phyloP scores from a whole-genome alignment of 768 basidiomycete species.

The Suillus subalutaceus region DNA sequence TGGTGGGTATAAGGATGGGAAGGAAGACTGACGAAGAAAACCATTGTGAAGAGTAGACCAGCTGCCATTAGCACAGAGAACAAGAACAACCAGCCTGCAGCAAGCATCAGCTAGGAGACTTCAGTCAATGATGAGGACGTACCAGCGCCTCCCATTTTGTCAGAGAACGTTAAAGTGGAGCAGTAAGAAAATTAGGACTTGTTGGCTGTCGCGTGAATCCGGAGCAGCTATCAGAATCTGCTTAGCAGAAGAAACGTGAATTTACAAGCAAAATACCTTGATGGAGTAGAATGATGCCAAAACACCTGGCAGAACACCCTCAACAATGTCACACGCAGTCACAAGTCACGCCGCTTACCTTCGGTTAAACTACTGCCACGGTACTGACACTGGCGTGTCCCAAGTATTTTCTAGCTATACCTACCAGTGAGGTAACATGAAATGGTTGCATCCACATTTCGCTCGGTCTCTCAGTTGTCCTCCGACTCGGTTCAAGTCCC shows the following conservation, averaged over 20 bases:
- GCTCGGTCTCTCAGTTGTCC: no score
- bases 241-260: background rate
- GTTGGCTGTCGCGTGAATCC: conserved; percentile 1
- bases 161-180: background rate
- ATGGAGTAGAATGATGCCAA: background rate
- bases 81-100: conserved; percentile 91
- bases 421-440: no score
- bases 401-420: no score
- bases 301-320: background rate
- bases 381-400: no score
- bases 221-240: background rate
- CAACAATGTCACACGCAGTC: background rate
- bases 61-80: conserved; percentile 96
- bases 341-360: background rate
- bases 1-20: background rate
- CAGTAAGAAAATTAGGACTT: conserved; percentile 8
- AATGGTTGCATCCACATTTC: no score
- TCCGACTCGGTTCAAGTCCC: no score
- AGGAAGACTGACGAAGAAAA: conserved; percentile 86
- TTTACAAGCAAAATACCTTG: background rate
- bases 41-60: conserved; percentile 95
- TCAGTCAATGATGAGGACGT: conserved; percentile 19
- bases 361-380: no score
- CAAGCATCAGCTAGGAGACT: background rate
- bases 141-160: conserved; percentile 48